phyloP scores from a whole-genome alignment of 805 yeast genomes.

The Tetrapisispora phaffii region DNA sequence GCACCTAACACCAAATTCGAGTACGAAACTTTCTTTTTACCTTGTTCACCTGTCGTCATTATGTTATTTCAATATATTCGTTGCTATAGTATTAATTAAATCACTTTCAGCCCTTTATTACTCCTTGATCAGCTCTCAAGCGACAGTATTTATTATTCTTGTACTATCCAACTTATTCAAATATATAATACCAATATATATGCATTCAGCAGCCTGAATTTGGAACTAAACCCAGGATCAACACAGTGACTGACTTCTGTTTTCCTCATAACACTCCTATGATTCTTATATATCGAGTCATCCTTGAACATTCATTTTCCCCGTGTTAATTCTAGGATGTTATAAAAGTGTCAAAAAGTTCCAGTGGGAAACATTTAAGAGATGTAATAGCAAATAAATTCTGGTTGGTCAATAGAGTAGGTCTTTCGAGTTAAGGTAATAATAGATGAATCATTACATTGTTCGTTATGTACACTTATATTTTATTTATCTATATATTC shows the following conservation, averaged over 20 bases:
- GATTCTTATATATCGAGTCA: not conserved
- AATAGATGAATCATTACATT: too few species aligned
- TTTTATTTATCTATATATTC: not conserved
- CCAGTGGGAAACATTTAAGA: not conserved
- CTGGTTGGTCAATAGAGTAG: too few species aligned
- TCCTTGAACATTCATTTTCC: not conserved
- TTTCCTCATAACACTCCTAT: not conserved
- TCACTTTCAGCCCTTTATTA: conserved; percentile 19
- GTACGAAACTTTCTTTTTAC: conserved; percentile 80
- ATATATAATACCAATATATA: too few species aligned
- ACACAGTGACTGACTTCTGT: too few species aligned
- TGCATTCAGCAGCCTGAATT: too few species aligned
- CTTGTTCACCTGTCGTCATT: not conserved
- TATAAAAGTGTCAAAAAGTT: not conserved
- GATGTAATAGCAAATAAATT: too few species aligned
- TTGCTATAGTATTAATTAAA: not conserved
- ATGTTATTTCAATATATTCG: too few species aligned
- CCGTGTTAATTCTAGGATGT: not conserved
- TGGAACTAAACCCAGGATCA: too few species aligned
- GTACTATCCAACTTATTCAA: too few species aligned
- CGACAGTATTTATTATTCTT: too few species aligned
- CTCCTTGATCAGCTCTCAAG: not conserved
- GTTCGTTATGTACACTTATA: not conserved
- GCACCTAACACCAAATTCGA: conserved; percentile 91
- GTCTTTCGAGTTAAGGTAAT: too few species aligned